Base-by-base conservation (phyloP, 1,284 basidiomycete species). In the Pulveroboletus sp. region DNA sequence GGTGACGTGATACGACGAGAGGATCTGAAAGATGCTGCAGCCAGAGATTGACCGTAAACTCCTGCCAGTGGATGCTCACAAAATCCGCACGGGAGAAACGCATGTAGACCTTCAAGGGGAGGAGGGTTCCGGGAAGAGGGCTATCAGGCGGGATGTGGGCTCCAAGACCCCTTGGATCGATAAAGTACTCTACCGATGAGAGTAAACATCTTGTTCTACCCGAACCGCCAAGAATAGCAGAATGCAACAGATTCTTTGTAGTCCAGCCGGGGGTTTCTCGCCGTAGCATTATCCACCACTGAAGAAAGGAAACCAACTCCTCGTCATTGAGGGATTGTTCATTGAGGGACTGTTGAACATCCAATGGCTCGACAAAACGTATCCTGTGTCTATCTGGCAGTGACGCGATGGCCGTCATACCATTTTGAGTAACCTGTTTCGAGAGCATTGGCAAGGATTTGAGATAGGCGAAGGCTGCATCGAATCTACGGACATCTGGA, bases 41-140 rank as follows among this genome's bases (percentile, higher is more conserved):
- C 54, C 54, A 56, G 5, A 10, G 28, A n/a, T 5, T 10, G 6
- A 42, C n/a, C 2, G 49, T 56, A 20, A 56, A 56, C 38, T 52
- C 54, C 24, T 45, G 0, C 54, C 54, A 56, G 18, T 33, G 29
- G 4, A 56, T 22, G 4, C 49, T 43, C 7, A 18, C 10, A 11
- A 1, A 10, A 14, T 5, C 2, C 17, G 49, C 52, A 28, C 28
- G n/a, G 5, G 11, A 11, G 31, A 31, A 31, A 31, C 15, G 31
- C 28, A 22, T 29, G 36, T 31, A 25, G 24, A 52, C 17, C 7
- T 1, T 4, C 22, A 42, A 36, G 6, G 49, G 49, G 29, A 56
- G 12, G 12, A 56, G 36, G 8, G 28, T 43, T 8, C 1, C 22
- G 43, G 54, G 54, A 40, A 56, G 49, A 5, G 54, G 49, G 15